Base-by-base conservation (phyloP, 371 early-diverging fungal species). In the Entomophthora muscae region DNA sequence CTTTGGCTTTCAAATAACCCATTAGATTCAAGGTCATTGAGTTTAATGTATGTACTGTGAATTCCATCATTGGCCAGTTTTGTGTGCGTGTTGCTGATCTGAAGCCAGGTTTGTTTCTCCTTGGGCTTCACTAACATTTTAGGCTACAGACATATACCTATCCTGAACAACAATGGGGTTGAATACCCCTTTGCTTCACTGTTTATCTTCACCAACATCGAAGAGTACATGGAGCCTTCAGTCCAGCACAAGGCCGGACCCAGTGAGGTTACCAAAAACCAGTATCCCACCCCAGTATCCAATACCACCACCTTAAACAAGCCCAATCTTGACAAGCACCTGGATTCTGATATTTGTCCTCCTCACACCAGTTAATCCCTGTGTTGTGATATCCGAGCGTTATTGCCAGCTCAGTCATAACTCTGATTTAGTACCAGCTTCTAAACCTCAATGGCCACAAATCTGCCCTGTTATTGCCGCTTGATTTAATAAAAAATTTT, bases 81-180 rank as follows among this genome's bases (percentile, higher is more conserved):
- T 52, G 42, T 51, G 53, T 62, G 2, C 42, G 29, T 2, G 2
- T 62, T 21, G 53, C 22, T 3, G 52, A 62, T 29, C 29, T 62
- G 10, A 62, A 62, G 17, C 30, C 24, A 62, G 62, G 62, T 62
- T 57, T 26, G 30, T 3, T 31, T 10, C 13, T 57, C 3, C 23
- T 2, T 31, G 24, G n/a, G n/a, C n/a, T 27, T 26, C 27, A 26
- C 21, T 26, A 17, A 61, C 13, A 7, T 5, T 53, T 27, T 53
- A 62, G 62, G 62, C 30, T 62, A 62, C 27, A 5, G 53, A 52
- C 53, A 62, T n/a, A n/a, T 62, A 2, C 62, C 62, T 1, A 30
- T 62, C 23, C 27, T 52, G 12, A 42, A 61, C 42, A 1, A 23
- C 27, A 28, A 51, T 29, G 62, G 62, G 17, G 21, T 22, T 12